Percentiles rank a stretch among this genome's conserved stretches.
These are phyloP conservation scores for Cladophialophora exuberans DNA, from an alignment of 2,329 filamentous ascomycete genomes.

Conservation along the genomic window DNA sequence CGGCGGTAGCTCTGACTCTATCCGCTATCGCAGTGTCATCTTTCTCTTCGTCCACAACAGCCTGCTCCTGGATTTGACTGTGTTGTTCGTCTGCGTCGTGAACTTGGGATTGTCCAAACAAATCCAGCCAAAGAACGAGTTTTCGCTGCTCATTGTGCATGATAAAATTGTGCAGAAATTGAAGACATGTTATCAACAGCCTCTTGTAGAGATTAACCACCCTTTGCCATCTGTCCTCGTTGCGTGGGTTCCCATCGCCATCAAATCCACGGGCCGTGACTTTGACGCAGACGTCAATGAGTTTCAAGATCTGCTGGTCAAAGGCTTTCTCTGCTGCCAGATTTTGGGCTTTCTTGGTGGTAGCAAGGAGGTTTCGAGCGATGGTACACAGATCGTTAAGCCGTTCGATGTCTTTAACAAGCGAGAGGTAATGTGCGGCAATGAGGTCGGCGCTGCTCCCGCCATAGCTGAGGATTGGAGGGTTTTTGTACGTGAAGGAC, in stretches of 20 bases:
- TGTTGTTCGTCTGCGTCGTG: slow-evolving; percentile 14
- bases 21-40: slow-evolving; percentile 18
- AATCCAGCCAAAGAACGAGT: slow-evolving; percentile 66
- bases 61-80: slow-evolving; percentile 9
- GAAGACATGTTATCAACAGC: slow-evolving; percentile 66
- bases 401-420: slow-evolving; percentile 65
- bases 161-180: slow-evolving; percentile 68
- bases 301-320: slow-evolving; percentile 63
- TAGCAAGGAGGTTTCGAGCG: slow-evolving; percentile 64
- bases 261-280: slow-evolving; percentile 68
- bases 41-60: slow-evolving; percentile 8
- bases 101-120: slow-evolving; percentile 57
- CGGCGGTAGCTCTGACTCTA: slow-evolving; percentile 28
- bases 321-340: slow-evolving; percentile 63
- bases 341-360: slow-evolving; percentile 64
- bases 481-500: slow-evolving; percentile 64
- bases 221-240: slow-evolving; percentile 68
- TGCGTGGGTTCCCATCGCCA: slow-evolving; percentile 61
- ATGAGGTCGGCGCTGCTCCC: slow-evolving; percentile 57
- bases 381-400: slow-evolving; percentile 66
- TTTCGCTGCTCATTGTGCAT: slow-evolving; percentile 68
- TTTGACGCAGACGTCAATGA: slow-evolving; percentile 66
- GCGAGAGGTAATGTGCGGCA: slow-evolving; percentile 59
- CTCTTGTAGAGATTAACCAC: slow-evolving; percentile 69
- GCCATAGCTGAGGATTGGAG: slow-evolving; percentile 39